These are phyloP conservation scores for Saccharomyces jurei DNA, from an alignment of 805 yeast species.

Conservation along the genomic window DNA sequence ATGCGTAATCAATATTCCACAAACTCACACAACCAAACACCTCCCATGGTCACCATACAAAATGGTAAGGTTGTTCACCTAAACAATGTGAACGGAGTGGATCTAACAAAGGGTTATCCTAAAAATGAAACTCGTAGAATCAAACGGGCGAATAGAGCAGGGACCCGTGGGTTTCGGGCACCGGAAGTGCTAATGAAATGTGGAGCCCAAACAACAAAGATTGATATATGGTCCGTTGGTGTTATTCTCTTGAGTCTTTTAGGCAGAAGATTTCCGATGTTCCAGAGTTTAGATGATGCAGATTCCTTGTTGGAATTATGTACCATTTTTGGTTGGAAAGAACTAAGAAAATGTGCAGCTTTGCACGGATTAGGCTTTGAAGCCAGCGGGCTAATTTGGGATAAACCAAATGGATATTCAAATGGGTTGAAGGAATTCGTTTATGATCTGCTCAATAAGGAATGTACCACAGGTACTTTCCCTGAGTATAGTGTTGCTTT, in stretches of 20 bases:
- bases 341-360: constrained; percentile 67
- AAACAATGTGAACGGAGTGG: constrained; percentile 31
- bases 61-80: constrained; percentile 27
- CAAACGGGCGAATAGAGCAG: constrained; percentile 92
- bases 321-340: constrained; percentile 65
- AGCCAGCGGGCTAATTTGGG: constrained; percentile 42
- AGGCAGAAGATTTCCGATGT: constrained; percentile 80
- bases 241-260: constrained; percentile 74
- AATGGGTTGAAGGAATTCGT: constrained; percentile 28
- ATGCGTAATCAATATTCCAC: constrained; percentile 26
- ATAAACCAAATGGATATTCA: constrained; percentile 33
- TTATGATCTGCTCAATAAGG: constrained; percentile 22
- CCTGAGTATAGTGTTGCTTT: constrained; percentile 66
- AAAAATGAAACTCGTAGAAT: constrained; percentile 84
- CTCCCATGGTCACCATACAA: constrained; percentile 26
- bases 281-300: constrained; percentile 86
- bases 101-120: constrained; percentile 58
- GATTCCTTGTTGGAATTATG: constrained; percentile 87
- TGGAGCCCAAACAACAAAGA: constrained; percentile 68
- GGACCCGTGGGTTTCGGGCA: constrained; percentile 90
- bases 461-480: constrained; percentile 46
- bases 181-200: constrained; percentile 89
- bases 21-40: constrained; percentile 2
- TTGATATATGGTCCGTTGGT: constrained; percentile 92
- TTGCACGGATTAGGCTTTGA: constrained; percentile 87